phyloP scores from a whole-genome alignment of 2,329 filamentous ascomycete genomes.

The Graphium sp. region DNA sequence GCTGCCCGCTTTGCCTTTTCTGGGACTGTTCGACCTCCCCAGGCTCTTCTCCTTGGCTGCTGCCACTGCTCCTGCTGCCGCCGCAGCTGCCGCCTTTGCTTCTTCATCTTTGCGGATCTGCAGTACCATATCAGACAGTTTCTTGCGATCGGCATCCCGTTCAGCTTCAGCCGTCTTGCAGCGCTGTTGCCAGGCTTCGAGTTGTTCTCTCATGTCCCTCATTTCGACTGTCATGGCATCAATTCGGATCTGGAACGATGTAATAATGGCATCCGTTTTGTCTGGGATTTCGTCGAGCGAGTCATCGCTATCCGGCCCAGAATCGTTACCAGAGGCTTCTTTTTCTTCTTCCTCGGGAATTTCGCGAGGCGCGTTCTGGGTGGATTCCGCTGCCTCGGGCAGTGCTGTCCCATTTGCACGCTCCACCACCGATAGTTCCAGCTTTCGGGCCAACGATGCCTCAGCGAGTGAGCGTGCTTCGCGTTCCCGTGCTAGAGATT shows the following conservation, averaged over 20 bases:
- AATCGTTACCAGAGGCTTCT: no score
- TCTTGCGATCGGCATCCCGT: constrained; percentile 52
- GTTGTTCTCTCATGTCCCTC: constrained; percentile 61
- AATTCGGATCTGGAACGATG: constrained; percentile 49
- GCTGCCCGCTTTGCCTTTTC: constrained; percentile 2
- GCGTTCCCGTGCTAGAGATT: constrained; percentile 61
- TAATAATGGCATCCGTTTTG: constrained; percentile 16
- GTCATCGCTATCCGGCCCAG: constrained; percentile 6
- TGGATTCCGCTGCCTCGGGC: constrained; percentile 25
- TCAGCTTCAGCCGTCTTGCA: constrained; percentile 73
- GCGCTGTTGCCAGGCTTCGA: constrained; percentile 60
- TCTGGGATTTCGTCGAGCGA: constrained; percentile 13
- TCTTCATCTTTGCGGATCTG: constrained; percentile 57
- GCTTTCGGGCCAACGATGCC: constrained; percentile 54
- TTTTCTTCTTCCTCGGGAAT: constrained; percentile 10
- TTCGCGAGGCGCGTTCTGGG: constrained; percentile 17
- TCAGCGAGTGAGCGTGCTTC: constrained; percentile 72
- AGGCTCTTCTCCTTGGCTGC: constrained; percentile 4
- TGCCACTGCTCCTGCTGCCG: constrained; percentile 11
- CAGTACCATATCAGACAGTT: constrained; percentile 74
- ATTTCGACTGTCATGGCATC: constrained; percentile 68
- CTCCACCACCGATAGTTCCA: constrained; percentile 36
- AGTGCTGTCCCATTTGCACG: constrained; percentile 20
- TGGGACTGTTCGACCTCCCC: constrained; percentile 2
- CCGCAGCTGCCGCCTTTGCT: constrained; percentile 23